Conservation (phyloP, 257 asterid genomes). For the Lantana camara region DNA sequence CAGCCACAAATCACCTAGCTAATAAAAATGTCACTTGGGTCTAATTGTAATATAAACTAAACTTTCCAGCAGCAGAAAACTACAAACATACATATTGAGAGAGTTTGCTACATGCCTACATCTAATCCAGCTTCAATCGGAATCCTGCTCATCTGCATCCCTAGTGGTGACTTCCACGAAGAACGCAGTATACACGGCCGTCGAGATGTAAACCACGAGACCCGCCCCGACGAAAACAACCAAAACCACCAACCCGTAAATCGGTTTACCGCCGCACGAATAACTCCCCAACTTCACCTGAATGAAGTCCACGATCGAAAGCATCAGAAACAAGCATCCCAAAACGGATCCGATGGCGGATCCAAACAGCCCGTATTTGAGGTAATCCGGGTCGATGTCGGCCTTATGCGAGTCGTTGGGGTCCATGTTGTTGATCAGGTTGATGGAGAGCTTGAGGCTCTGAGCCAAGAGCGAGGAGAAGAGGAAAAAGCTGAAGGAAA, state of each 20-base stretch:
- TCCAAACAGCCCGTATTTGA: slow-evolving; percentile 21
- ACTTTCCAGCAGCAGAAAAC: too few species aligned
- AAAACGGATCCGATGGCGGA: slow-evolving; percentile 32
- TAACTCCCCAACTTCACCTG: slow-evolving; percentile 31
- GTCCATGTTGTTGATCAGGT: slow-evolving; percentile 26
- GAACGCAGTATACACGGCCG: slow-evolving; percentile 24
- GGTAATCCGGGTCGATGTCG: slow-evolving; percentile 23
- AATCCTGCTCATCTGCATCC: background rate
- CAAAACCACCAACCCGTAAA: slow-evolving; percentile 14
- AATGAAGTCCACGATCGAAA: slow-evolving; percentile 28
- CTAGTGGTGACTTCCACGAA: slow-evolving; percentile 15
- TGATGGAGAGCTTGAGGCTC: slow-evolving; percentile 35
- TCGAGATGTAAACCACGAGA: slow-evolving; percentile 20
- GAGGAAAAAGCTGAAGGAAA: slow-evolving; percentile 42
- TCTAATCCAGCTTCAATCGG: background rate
- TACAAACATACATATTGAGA: too few species aligned
- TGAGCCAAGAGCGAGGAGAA: slow-evolving; percentile 44
- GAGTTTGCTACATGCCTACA: too few species aligned
- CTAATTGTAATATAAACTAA: too few species aligned
- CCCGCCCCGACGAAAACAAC: slow-evolving; percentile 16
- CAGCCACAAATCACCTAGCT: too few species aligned
- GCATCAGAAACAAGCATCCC: slow-evolving; percentile 33
- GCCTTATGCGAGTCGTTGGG: slow-evolving; percentile 24
- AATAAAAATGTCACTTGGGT: too few species aligned
- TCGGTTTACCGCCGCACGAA: slow-evolving; percentile 26